Conservation (phyloP, 345 rosid genomes). For the Lepidium didymum region DNA sequence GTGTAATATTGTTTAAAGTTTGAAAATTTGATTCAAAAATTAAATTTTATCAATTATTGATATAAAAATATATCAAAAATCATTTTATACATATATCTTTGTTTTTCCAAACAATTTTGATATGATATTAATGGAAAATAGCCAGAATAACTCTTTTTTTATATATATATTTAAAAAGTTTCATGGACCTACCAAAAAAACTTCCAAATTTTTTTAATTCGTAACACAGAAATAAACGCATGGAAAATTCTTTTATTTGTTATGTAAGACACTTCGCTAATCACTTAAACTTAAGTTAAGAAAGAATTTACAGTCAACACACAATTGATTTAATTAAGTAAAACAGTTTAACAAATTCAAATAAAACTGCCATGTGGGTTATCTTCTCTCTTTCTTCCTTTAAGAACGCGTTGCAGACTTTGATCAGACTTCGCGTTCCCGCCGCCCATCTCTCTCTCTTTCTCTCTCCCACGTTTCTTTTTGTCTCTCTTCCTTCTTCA, state of each 20-base stretch:
- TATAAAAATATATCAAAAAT: too few species aligned
- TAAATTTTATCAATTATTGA: too few species aligned
- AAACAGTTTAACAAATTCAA: constrained; percentile 4
- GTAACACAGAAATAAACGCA: background rate
- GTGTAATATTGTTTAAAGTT: too few species aligned
- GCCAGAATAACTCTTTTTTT: background rate
- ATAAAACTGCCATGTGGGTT: constrained; percentile 20
- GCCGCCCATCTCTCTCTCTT: constrained; percentile 28
- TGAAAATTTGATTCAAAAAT: too few species aligned
- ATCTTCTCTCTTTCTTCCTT: constrained; percentile 18
- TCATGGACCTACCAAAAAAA: background rate
- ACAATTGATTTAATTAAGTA: background rate
- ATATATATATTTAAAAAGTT: background rate
- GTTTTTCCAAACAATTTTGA: background rate
- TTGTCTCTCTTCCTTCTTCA: constrained; percentile 7
- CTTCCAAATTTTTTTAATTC: background rate
- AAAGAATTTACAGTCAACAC: constrained; percentile 5
- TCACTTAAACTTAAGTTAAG: constrained; percentile 3
- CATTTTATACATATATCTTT: background rate
- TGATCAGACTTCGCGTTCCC: constrained; percentile 37
- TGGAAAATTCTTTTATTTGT: background rate
- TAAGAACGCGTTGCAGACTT: constrained; percentile 35
- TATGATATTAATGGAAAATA: background rate
- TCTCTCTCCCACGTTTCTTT: constrained; percentile 28
- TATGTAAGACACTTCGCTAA: background rate